A percentile compares a stretch with the other conserved stretches of the same genome.
phyloP scores from a whole-genome alignment of 805 yeast species.

The Nakazawaea siamensis region DNA sequence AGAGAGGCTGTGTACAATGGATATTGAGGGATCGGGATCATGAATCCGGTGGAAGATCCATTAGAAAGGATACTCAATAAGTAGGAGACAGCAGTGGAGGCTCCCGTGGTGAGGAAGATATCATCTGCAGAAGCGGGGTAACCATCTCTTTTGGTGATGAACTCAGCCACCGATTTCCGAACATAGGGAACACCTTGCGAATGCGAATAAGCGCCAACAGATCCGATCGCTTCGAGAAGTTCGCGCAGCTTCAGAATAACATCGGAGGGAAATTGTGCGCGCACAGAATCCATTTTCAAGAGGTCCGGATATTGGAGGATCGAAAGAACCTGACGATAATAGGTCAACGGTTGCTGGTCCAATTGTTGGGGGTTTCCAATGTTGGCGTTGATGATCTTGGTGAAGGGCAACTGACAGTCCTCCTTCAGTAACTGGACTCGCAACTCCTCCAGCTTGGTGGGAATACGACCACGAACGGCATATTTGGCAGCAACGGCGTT shows the following conservation, averaged over 20 bases:
- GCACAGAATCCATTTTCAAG: slow-evolving; percentile 27
- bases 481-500: slow-evolving; percentile 80
- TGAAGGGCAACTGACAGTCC: slow-evolving; percentile 66
- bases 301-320: slow-evolving; percentile 79
- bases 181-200: slow-evolving; percentile 80
- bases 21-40: slow-evolving; percentile 97
- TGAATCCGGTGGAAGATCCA: slow-evolving; percentile 65
- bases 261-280: slow-evolving; percentile 46
- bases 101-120: slow-evolving; percentile 87
- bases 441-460: slow-evolving; percentile 87
- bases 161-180: slow-evolving; percentile 74
- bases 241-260: slow-evolving; percentile 62
- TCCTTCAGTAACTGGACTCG: slow-evolving; percentile 43
- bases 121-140: slow-evolving; percentile 56
- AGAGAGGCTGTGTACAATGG: slow-evolving; percentile 95
- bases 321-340: slow-evolving; percentile 86
- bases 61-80: slow-evolving; percentile 62
- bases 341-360: slow-evolving; percentile 91
- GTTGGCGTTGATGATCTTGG: slow-evolving; percentile 76
- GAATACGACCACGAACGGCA: slow-evolving; percentile 93
- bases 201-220: slow-evolving; percentile 92
- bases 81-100: slow-evolving; percentile 87
- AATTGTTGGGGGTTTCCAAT: slow-evolving; percentile 98
- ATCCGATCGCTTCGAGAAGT: slow-evolving; percentile 57
- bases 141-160: slow-evolving; percentile 76